These are phyloP conservation scores for Chaetomium sp. DNA, from an alignment of 2,329 filamentous ascomycete genomes.

Conservation along the genomic window DNA sequence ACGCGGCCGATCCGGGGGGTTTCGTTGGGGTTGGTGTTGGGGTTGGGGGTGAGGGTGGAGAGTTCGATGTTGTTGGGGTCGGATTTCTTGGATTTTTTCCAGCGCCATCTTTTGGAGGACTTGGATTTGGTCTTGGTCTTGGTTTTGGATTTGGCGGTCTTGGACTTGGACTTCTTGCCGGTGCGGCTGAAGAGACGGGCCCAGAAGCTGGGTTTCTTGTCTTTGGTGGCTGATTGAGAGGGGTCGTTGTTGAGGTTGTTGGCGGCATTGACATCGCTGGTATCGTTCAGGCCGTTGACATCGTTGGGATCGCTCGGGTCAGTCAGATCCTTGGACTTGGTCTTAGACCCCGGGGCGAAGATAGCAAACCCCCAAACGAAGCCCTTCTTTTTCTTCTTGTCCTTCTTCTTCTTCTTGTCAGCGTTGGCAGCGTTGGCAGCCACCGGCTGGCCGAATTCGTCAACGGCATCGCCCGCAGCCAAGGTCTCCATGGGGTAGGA, in stretches of 20 bases:
- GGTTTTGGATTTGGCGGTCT: too few relatives aligned
- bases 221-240: background rate
- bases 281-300: background rate
- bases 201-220: constrained; percentile 4
- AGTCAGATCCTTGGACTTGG: background rate
- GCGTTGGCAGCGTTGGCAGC: too few relatives aligned
- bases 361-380: background rate
- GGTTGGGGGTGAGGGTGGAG: background rate
- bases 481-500: too few relatives aligned
- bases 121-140: too few relatives aligned
- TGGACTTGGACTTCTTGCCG: too few relatives aligned
- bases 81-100: background rate
- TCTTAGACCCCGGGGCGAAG: too few relatives aligned
- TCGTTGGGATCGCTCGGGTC: background rate
- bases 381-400: background rate
- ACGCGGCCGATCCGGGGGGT: constrained; percentile 10
- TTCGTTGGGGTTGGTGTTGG: background rate
- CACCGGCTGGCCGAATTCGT: background rate
- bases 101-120: too few relatives aligned
- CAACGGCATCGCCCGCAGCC: background rate
- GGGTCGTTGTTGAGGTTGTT: background rate
- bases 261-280: background rate
- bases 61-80: constrained; percentile 12
- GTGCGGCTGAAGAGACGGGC: constrained; percentile 1
- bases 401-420: background rate